A percentile compares a stretch with the other conserved stretches of the same genome.
Evolutionary conservation across 2,329 filamentous ascomycete genomes (phyloP).

Genomic region (Pezicula carpinea): DNA sequence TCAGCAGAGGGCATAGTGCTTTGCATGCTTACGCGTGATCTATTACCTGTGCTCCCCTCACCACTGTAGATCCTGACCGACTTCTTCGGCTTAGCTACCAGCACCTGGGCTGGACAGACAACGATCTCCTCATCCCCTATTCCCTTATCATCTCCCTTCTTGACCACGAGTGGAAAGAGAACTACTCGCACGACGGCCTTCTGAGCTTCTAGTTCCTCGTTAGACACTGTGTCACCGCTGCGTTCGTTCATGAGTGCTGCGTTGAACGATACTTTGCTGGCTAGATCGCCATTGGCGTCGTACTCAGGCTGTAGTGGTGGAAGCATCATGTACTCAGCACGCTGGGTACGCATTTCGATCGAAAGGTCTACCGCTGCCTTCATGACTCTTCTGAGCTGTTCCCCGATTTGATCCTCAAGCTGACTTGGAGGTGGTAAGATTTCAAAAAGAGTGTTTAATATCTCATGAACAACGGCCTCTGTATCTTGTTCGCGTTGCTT

Average conservation of each 20-base stretch:
- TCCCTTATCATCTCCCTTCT: conserved; percentile 86
- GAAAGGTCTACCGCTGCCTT: conserved; percentile 83
- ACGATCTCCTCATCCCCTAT: conserved; percentile 91
- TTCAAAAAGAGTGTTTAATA: conserved; percentile 77
- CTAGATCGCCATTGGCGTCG: conserved; percentile 85
- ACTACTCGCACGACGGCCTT: conserved; percentile 82
- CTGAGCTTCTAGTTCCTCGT: conserved; percentile 75
- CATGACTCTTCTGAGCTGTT: conserved; percentile 83
- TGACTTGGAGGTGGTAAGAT: conserved; percentile 84
- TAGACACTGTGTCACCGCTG: conserved; percentile 60
- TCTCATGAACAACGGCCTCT: conserved; percentile 89
- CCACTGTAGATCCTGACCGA: conserved; percentile 20
- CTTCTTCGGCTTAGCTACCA: conserved; percentile 55
- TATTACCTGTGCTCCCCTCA: conserved; percentile 11
- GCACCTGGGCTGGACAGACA: conserved; percentile 89
- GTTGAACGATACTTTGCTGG: conserved; percentile 86
- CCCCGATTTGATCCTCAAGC: conserved; percentile 73
- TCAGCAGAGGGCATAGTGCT: conserved; percentile 25
- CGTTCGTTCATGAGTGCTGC: conserved; percentile 92
- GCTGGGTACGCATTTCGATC: conserved; percentile 95
- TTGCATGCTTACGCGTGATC: conserved; percentile 25
- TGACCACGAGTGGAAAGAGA: conserved; percentile 92
- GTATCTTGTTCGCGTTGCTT: conserved; percentile 84
- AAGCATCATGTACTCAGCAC: conserved; percentile 97
- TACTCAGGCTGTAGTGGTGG: conserved; percentile 93